phyloP scores from a whole-genome alignment of 495 filamentous ascomycete genomes.

The Penicillium egyptiacum region DNA sequence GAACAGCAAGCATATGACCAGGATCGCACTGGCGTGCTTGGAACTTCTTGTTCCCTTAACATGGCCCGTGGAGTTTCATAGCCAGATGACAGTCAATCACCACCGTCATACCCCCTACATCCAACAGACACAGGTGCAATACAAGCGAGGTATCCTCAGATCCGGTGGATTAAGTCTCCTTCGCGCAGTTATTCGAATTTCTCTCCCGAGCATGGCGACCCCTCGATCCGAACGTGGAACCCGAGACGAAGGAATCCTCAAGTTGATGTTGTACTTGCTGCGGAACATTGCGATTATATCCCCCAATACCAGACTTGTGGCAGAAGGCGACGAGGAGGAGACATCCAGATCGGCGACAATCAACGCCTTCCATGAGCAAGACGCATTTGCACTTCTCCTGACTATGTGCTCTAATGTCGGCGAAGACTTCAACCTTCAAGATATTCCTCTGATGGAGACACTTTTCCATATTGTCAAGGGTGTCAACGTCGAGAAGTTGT shows the following conservation, averaged over 20 bases:
- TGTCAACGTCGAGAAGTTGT: conserved; percentile 80
- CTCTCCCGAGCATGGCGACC: conserved; percentile 82
- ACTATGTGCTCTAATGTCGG: conserved; percentile 87
- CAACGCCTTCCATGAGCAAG: conserved; percentile 83
- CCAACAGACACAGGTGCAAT: conserved; percentile 79
- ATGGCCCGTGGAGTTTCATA: conserved; percentile 84
- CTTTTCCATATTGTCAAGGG: conserved; percentile 92
- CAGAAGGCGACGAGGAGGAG: conserved; percentile 79
- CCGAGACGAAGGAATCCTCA: conserved; percentile 91
- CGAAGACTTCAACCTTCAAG: conserved; percentile 87
- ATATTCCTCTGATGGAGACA: conserved; percentile 81
- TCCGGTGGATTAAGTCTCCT: conserved; percentile 75
- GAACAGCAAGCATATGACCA: conserved; percentile 70
- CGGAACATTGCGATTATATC: conserved; percentile 85
- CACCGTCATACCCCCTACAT: conserved; percentile 86
- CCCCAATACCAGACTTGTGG: conserved; percentile 57
- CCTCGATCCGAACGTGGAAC: conserved; percentile 70
- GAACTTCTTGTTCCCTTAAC: conserved; percentile 93
- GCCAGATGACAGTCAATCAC: conserved; percentile 87
- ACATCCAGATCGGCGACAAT: conserved; percentile 85
- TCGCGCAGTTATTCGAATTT: conserved; percentile 72
- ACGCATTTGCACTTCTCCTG: conserved; percentile 80
- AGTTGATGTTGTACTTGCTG: conserved; percentile 82
- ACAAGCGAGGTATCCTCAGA: conserved; percentile 85
- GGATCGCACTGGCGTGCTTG: conserved; percentile 81